Base-by-base conservation (phyloP, 2,329 filamentous ascomycete genomes). In the Penicillium vulpinum region DNA sequence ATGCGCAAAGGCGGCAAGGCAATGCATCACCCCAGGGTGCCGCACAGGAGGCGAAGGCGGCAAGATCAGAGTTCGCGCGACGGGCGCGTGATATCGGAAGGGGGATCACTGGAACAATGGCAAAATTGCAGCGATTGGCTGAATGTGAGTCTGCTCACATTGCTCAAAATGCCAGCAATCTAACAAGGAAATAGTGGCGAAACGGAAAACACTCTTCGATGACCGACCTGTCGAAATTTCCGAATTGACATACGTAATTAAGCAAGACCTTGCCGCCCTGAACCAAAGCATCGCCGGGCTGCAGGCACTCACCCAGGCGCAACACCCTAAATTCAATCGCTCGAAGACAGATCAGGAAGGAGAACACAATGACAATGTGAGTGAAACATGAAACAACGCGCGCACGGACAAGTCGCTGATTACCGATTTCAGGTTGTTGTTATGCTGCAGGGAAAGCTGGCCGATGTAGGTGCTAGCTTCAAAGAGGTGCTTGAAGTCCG, bases 141-240 rank as follows among this genome's bases (percentile, higher is more conserved):
- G 90, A 96, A 75, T 80, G 87, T 89, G 76, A 70, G 85, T 79
- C 28, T 38, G 8, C 39, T 57, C 29, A 39, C 26, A 39, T 16
- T 28, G 10, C 38, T 35, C 4, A 43, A 26, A 24, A 47, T 48
- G 3, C 13, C 7, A 35, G 21, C n/a, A 29, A 9, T 51, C 57
- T 63, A 52, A 57, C 31, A 21, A 43, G 13, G 24, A 49, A 50
- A 22, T 50, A 90, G 87, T 99, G 72, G 94, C 94, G n/a, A 93
- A 92, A 75, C 87, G 93, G 70, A 95, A 96, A 77, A 96, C 94
- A 10, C 86, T 99, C 41, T 99, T 99, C 73, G 94, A 99, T 75
- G 94, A 99, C 78, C 86, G 91, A 72, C 92, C 94, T 0, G 90
- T 97, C 54, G 94, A 99, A 77, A 97, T 97, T 74, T 94, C 94